A percentile compares a stretch with the other conserved stretches of the same genome.
These are phyloP conservation scores for Pelagophyceae sp. DNA, from an alignment of 352 stramenopile species.

Conservation along the genomic window DNA sequence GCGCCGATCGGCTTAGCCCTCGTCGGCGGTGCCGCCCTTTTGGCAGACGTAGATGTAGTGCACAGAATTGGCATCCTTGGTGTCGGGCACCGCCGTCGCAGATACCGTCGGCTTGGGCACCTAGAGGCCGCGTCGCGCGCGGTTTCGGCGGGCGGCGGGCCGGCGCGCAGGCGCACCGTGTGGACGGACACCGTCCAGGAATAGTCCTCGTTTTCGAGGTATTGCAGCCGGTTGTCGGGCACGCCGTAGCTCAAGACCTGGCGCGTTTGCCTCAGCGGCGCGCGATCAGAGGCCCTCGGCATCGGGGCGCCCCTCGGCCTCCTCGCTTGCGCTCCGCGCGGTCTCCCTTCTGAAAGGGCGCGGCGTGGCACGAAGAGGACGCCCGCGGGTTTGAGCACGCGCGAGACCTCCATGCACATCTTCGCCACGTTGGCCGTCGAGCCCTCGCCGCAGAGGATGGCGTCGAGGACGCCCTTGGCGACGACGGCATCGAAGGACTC, in stretches of 20 bases:
- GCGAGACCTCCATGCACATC: constrained; percentile 83
- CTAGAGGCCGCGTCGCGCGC: no score
- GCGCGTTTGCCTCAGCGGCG: no score
- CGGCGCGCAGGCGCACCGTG: no score
- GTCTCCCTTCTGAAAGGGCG: no score
- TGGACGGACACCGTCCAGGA: constrained; percentile 83
- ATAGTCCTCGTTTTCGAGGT: constrained; percentile 89
- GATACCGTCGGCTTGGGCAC: constrained; percentile 87
- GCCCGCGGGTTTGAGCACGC: constrained; percentile 85
- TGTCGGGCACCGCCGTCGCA: constrained; percentile 73
- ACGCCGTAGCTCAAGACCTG: constrained; percentile 83
- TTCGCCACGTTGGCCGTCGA: constrained; percentile 87
- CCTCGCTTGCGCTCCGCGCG: no score
- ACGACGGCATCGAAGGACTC: constrained; percentile 85
- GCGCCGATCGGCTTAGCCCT: neutral
- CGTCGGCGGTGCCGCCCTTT: constrained; percentile 48
- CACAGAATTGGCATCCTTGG: constrained; percentile 77
- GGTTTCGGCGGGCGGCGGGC: no score
- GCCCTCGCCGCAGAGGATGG: constrained; percentile 84
- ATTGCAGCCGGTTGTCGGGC: constrained; percentile 86
- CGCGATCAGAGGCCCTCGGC: no score
- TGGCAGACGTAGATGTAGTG: constrained; percentile 93
- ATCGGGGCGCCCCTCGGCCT: no score
- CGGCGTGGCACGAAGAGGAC: constrained; percentile 87
- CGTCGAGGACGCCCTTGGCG: constrained; percentile 90